Evolutionary conservation across 352 stramenopile species (phyloP).

Genomic region (Phytophthora sansomeana): DNA sequence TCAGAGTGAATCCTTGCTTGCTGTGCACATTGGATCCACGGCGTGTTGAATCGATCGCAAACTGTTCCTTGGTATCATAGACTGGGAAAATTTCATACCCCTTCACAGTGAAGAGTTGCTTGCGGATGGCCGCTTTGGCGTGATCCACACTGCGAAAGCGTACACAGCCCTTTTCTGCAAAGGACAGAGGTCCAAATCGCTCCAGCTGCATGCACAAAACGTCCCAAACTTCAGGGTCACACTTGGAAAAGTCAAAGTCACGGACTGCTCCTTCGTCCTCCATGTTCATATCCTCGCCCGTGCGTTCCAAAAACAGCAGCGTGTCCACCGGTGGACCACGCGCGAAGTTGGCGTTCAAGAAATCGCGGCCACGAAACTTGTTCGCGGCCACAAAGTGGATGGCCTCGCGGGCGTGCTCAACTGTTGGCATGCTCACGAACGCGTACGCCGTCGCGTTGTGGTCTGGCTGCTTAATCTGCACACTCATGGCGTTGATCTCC

Average conservation of each 20-base stretch:
- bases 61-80: slow-evolving; percentile 76
- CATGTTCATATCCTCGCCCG: slow-evolving; percentile 36
- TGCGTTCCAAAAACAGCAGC: slow-evolving; percentile 70
- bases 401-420: slow-evolving; percentile 55
- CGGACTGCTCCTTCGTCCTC: slow-evolving; percentile 53
- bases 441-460: slow-evolving; percentile 55
- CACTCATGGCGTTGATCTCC: slow-evolving; percentile 44
- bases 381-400: slow-evolving; percentile 56
- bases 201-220: slow-evolving; percentile 52
- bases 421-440: slow-evolving; percentile 71
- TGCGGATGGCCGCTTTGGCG: slow-evolving; percentile 67
- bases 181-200: slow-evolving; percentile 55
- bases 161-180: slow-evolving; percentile 52
- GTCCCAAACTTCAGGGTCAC: slow-evolving; percentile 55
- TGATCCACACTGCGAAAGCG: slow-evolving; percentile 61
- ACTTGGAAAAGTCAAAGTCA: slow-evolving; percentile 55
- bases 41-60: slow-evolving; percentile 57
- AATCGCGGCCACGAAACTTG: slow-evolving; percentile 46
- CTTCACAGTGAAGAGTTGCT: slow-evolving; percentile 54
- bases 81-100: slow-evolving; percentile 66
- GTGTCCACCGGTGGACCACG: slow-evolving; percentile 70
- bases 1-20: slow-evolving; percentile 61
- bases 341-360: slow-evolving; percentile 77
- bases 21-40: slow-evolving; percentile 27
- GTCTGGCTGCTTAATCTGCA: slow-evolving; percentile 70